These are phyloP conservation scores for Voacanga thouarsii DNA, from an alignment of 257 asterid genomes.

Conservation along the genomic window DNA sequence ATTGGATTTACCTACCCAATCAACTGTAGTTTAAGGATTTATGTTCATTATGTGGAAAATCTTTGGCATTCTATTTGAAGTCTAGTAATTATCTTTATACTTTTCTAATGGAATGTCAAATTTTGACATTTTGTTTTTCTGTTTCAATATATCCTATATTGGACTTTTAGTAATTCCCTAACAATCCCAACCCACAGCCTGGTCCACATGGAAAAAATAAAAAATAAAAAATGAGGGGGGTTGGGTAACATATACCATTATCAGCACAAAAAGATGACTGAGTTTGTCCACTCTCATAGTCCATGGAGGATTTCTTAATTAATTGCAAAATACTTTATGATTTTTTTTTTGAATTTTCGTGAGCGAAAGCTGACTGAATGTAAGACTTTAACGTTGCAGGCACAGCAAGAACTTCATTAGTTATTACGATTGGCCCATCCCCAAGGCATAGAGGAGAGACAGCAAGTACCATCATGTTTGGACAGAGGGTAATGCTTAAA, in stretches of 20 bases:
- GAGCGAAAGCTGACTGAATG: neutral
- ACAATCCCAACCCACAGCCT: neutral
- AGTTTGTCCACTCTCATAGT: neutral
- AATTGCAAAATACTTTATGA: neutral
- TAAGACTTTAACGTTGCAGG: conserved; percentile 37
- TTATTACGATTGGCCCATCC: conserved; percentile 82
- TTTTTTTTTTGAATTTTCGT: neutral
- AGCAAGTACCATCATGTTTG: conserved; percentile 80
- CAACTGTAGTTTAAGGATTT: neutral
- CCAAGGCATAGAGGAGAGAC: conserved; percentile 92
- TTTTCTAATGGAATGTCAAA: neutral
- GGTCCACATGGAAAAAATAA: too few relatives aligned
- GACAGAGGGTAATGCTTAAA: conserved; percentile 63
- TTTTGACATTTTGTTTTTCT: neutral
- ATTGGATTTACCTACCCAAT: neutral
- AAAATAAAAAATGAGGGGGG: neutral
- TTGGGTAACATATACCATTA: neutral
- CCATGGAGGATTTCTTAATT: neutral
- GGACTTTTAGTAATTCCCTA: too few relatives aligned
- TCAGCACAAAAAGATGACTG: neutral
- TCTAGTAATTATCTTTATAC: neutral
- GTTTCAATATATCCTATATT: neutral
- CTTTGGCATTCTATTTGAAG: neutral
- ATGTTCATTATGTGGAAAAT: neutral
- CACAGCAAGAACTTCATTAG: conserved; percentile 83